Conservation (phyloP, 129 eudicot genomes). For the Chrysanthemum lavandulifolium region DNA sequence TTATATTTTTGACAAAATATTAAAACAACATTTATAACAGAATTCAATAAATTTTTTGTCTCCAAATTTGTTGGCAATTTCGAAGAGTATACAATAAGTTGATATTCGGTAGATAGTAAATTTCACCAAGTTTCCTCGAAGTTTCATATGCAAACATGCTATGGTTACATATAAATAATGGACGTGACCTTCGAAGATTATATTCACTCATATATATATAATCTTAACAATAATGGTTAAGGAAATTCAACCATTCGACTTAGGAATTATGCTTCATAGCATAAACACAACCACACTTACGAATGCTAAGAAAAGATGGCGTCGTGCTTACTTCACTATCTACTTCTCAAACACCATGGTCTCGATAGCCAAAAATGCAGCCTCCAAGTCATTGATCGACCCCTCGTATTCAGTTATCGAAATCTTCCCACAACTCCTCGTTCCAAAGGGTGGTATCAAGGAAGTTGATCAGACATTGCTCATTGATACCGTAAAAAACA, state of each 20-base stretch:
- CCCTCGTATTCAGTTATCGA: slow-evolving; percentile 44
- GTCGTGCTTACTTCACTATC: slow-evolving; percentile 52
- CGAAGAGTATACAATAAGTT: no score
- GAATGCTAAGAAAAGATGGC: slow-evolving; percentile 67
- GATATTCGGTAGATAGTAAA: no score
- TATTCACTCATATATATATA: neutral
- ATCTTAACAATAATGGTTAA: neutral
- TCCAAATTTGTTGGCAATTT: no score
- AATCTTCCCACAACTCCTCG: slow-evolving; percentile 18
- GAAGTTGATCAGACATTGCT: slow-evolving; percentile 41
- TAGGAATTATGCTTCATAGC: slow-evolving; percentile 35
- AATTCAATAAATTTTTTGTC: no score
- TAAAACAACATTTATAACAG: no score
- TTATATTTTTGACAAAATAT: no score
- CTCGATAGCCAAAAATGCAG: slow-evolving; percentile 32
- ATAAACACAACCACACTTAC: slow-evolving; percentile 35
- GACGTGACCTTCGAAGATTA: no score
- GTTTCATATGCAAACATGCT: no score
- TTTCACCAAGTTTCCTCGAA: no score
- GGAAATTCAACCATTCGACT: slow-evolving; percentile 14
- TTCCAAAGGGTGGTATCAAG: neutral
- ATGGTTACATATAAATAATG: no score
- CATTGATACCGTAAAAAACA: slow-evolving; percentile 41
- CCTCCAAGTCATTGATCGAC: slow-evolving; percentile 16
- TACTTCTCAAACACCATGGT: slow-evolving; percentile 46